Percentiles rank a stretch among this genome's conserved stretches.
Evolutionary conservation across 2,329 filamentous ascomycete genomes (phyloP).

Genomic region (Penicillium sp.): DNA sequence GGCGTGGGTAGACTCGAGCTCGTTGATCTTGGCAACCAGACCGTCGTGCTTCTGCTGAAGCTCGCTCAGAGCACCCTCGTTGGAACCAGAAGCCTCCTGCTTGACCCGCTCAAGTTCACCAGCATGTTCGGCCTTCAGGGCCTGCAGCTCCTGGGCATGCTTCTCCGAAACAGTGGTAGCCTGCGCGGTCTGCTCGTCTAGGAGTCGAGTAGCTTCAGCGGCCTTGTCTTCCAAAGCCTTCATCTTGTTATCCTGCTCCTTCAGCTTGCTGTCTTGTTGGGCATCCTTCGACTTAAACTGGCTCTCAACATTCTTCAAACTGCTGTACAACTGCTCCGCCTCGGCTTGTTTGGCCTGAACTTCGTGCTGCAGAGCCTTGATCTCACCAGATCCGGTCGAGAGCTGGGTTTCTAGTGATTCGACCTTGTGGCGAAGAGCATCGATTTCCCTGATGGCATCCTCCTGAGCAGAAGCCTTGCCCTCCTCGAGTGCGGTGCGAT

Average conservation of each 20-base stretch:
- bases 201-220: conserved; percentile 31
- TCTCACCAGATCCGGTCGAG: conserved; percentile 30
- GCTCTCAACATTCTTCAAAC: conserved; percentile 36
- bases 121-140: conserved; percentile 36
- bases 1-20: conserved; percentile 33
- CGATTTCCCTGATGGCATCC: conserved; percentile 36
- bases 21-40: conserved; percentile 25
- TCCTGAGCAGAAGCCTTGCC: conserved; percentile 33
- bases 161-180: conserved; percentile 30
- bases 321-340: conserved; percentile 38
- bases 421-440: conserved; percentile 37
- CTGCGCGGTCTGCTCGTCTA: conserved; percentile 36
- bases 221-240: conserved; percentile 37
- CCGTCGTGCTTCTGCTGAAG: conserved; percentile 38
- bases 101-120: conserved; percentile 34
- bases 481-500: conserved; percentile 36
- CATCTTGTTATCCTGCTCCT: conserved; percentile 34
- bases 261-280: conserved; percentile 33
- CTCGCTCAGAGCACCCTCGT: conserved; percentile 29
- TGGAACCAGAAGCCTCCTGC: conserved; percentile 30
- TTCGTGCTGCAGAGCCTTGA: conserved; percentile 35
- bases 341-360: conserved; percentile 38
- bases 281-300: conserved; percentile 39
- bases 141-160: conserved; percentile 34
- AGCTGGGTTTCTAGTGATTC: conserved; percentile 33